Conservation (phyloP, 495 filamentous ascomycete genomes). For the Darksidea phi region DNA sequence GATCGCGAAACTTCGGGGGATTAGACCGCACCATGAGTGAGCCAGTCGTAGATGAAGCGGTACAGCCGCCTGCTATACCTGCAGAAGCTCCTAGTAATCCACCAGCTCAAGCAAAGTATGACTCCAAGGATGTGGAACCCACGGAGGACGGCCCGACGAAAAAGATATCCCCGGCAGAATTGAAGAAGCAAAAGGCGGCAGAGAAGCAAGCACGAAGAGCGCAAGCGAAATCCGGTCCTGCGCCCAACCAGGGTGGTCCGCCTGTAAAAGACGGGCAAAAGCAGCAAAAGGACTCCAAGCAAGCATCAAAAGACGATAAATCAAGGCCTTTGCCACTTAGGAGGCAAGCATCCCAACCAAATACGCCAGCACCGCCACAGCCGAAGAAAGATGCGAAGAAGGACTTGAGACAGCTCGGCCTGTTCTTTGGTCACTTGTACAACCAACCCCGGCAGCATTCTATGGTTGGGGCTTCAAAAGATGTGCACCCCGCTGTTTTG, state of each 20-base stretch:
- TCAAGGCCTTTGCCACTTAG: conserved; percentile 35
- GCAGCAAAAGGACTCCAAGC: conserved; percentile 48
- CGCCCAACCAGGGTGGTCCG: conserved; percentile 27
- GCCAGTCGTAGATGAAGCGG: conserved; percentile 4
- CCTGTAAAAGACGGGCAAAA: conserved; percentile 20
- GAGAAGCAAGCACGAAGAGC: conserved; percentile 62
- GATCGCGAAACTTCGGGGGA: background rate
- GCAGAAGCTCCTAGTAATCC: conserved; percentile 11
- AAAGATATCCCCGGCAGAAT: conserved; percentile 32
- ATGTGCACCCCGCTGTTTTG: conserved; percentile 85
- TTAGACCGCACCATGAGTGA: conserved; percentile 11
- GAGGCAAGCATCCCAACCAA: conserved; percentile 50
- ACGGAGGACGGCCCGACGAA: conserved; percentile 3
- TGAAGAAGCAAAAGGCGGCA: conserved; percentile 36
- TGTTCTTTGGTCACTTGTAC: conserved; percentile 78
- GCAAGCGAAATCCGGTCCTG: conserved; percentile 51
- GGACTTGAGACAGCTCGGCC: conserved; percentile 63
- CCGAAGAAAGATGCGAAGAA: conserved; percentile 49
- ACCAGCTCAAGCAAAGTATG: background rate
- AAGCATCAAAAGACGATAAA: conserved; percentile 41
- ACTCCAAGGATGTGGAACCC: conserved; percentile 11
- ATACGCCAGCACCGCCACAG: conserved; percentile 37
- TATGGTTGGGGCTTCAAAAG: conserved; percentile 73
- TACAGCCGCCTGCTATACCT: conserved; percentile 3
- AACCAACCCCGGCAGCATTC: conserved; percentile 68